Conservation (phyloP, 306 rosid genomes). For the Bauhinia variegata region DNA sequence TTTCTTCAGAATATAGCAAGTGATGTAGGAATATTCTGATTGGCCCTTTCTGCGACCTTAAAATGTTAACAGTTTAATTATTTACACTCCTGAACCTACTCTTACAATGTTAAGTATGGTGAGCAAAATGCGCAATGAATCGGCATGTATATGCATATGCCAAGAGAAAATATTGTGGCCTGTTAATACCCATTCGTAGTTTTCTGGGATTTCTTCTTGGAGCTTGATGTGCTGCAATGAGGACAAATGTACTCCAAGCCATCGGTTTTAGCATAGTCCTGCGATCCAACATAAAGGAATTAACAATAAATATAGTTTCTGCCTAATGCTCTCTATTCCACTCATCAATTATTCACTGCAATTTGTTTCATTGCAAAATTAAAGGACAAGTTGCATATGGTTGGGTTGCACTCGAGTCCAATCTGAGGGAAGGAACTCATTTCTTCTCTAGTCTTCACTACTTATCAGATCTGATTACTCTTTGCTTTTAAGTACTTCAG, state of each 20-base stretch:
- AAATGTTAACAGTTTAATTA: constrained; percentile 14
- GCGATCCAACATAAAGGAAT: constrained; percentile 28
- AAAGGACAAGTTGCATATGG: background rate
- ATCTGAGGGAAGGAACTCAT: background rate
- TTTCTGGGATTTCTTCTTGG: constrained; percentile 85
- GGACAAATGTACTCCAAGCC: constrained; percentile 97
- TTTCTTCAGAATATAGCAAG: constrained; percentile 1
- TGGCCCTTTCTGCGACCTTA: constrained; percentile 27
- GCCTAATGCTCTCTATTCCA: background rate
- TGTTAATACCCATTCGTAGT: constrained; percentile 62
- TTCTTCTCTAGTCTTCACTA: background rate
- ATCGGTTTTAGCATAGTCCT: constrained; percentile 98
- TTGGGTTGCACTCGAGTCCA: constrained; percentile 2
- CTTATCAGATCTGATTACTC: too few species aligned
- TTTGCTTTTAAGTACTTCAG: constrained; percentile 18
- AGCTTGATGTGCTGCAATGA: constrained; percentile 78
- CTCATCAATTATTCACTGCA: constrained; percentile 2
- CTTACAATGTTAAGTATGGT: too few species aligned
- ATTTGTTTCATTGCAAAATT: background rate
- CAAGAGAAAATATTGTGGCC: background rate
- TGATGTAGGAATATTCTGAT: constrained; percentile 11
- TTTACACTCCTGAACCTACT: constrained; percentile 7
- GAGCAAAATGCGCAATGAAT: too few species aligned
- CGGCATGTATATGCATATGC: too few species aligned
- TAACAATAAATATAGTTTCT: background rate